Base-by-base conservation (phyloP, 2,329 filamentous ascomycete genomes). In the Fusarium nurragi region DNA sequence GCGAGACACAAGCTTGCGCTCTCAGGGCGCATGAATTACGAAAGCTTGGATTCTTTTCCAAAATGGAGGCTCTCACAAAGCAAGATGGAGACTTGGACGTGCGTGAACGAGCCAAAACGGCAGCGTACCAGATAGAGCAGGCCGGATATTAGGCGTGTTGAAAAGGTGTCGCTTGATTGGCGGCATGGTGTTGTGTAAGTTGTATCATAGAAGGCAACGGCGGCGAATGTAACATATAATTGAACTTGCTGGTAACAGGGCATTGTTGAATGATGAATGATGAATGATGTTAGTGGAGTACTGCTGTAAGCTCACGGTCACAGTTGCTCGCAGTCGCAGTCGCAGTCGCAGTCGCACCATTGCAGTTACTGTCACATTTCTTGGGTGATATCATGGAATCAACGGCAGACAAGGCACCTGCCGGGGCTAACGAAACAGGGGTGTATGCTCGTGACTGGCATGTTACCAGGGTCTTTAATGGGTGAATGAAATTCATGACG, bases 1-100 rank as follows among this genome's bases (percentile, higher is more conserved):
- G 78, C 26, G 93, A 97, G 68, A 80, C 82, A 19, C 79, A 83
- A 21, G 86, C 85, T 11, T 92, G 90, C 62, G 81, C 84, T 26
- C 84, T 89, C 69, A 85, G 95, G 49, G 90, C 89, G 0, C 75
- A 79, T 13, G 88, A 91, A 73, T 81, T 99, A 40, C 86, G 87
- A 73, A 85, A 86, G 50, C 77, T 95, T 23, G 93, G 93, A 0
- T 90, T 94, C 64, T 80, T 90, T 50, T 81, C 85, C 28, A 89
- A 87, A 68, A 81, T 94, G 64, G 83, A 87, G 73, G 80, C 78
- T 63, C 77, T 93, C 72, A 79, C 80, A 68, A 78, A 86, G 73
- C 78, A 86, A 62, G 94, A 98, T 77, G 77, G 81, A 3, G 92
- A 96, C 72, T 77, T 95, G 55, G 92, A 97, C 75, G 91, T 97